Evolutionary conservation across 169 alveolate species (phyloP), one percentile per base, ranked within the genome.

Genomic region (Eimeria acervulina): DNA sequence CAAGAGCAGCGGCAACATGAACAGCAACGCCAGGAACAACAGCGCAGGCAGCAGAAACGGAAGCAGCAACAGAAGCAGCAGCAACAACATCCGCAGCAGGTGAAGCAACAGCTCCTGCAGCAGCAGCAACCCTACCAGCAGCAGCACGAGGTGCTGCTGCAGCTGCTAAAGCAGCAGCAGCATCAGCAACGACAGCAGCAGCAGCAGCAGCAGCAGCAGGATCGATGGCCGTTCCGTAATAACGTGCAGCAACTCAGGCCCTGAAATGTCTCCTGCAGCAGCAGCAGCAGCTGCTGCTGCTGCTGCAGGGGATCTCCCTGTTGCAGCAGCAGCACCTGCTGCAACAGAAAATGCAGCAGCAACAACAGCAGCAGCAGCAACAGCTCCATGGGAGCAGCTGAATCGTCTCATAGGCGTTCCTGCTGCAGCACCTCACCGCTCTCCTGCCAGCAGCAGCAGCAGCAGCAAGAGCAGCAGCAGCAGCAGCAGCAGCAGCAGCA

Each of bases 391-490:
- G 55, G 55, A 47, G 5, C 55, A 61, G 8, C 8, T 61, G 15
- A 61, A 61, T 61, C 74, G 74, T 17, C 74, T 61, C n/a, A 6
- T 61, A 4, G 74, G 74, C n/a, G 74, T 61, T 21, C 74, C 31
- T 19, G 31, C 74, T 61, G 31, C 74, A 61, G 8, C 74, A 61
- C 5, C 74, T 23, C 74, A 21, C 31, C 26, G 31, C 36, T 61
- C 74, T 5, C 36, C 28, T 19, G 31, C n/a, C 31, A 5, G 8
- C 31, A 6, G 31, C 74, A 61, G 31, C 31, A 17, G 74, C 74
- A 61, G 74, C 74, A 17, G 74, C 74, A 61, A 21, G 28, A 61
- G n/a, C 26, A 61, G 74, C 74, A 61, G 74, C 74, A 61, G 55
- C 55, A 47, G 55, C 55, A 47, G 55, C 55, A 47, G 55, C 55